Evolutionary conservation across 139 green algal genomes (phyloP).

Genomic region (Auxenochlorella pyrenoidosa): DNA sequence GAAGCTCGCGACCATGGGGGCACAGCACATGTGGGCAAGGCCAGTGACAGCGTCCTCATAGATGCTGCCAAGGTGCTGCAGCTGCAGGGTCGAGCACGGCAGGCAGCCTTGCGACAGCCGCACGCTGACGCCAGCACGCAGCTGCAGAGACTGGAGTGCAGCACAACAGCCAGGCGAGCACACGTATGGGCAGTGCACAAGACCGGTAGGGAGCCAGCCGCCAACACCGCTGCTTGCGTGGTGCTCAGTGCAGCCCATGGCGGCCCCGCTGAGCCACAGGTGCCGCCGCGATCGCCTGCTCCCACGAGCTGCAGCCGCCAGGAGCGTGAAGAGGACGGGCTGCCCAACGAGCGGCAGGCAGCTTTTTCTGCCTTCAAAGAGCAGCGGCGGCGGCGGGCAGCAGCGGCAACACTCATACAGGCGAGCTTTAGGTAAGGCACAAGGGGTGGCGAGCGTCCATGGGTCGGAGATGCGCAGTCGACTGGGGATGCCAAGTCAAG

Average conservation of each 20-base stretch:
- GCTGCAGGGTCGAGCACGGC: not conserved
- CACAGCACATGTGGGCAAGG: no score
- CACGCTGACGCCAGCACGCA: not conserved
- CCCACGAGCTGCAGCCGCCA: not conserved
- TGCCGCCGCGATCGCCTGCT: not conserved
- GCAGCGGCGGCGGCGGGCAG: not conserved
- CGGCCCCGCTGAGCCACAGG: no score
- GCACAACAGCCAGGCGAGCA: not conserved
- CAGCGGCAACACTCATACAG: slow-evolving; percentile 10
- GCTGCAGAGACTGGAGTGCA: not conserved
- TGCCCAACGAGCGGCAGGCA: not conserved
- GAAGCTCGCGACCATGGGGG: no score
- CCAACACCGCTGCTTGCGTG: not conserved
- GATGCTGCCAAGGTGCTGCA: not conserved
- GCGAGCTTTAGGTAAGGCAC: not conserved
- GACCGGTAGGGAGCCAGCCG: not conserved
- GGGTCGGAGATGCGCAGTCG: not conserved
- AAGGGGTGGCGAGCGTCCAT: not conserved
- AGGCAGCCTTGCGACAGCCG: not conserved
- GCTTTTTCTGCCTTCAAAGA: not conserved
- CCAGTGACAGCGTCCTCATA: no score
- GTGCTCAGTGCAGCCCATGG: not conserved
- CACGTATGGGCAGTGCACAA: not conserved
- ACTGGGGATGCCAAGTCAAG: no score
- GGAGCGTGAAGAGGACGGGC: not conserved